Conservation (phyloP, 2,329 filamentous ascomycete species). For the Phialophora macrospora region DNA sequence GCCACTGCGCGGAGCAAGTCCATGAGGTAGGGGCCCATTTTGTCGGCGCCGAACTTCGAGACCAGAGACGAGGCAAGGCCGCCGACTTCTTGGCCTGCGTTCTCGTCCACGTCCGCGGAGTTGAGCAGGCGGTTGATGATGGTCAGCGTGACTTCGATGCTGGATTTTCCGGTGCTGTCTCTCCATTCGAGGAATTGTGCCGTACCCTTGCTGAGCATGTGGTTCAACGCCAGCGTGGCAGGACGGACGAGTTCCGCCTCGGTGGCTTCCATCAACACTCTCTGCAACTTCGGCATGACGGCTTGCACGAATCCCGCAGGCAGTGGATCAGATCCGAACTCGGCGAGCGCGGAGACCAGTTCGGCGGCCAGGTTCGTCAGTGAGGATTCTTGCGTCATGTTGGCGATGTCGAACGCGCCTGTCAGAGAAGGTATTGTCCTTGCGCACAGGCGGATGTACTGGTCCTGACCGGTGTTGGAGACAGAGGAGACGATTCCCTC, state of each 20-base stretch:
- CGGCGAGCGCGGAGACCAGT: slow-evolving; percentile 76
- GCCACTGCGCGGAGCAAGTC: slow-evolving; percentile 90
- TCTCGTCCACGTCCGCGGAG: slow-evolving; percentile 82
- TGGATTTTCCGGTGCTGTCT: slow-evolving; percentile 77
- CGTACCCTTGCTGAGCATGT: slow-evolving; percentile 86
- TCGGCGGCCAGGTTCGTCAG: slow-evolving; percentile 87
- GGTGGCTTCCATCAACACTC: slow-evolving; percentile 78
- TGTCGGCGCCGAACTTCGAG: slow-evolving; percentile 90
- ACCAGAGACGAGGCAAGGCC: slow-evolving; percentile 92
- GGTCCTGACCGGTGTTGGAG: slow-evolving; percentile 63
- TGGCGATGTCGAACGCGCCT: slow-evolving; percentile 85
- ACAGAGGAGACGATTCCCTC: slow-evolving; percentile 72
- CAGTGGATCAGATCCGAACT: slow-evolving; percentile 82
- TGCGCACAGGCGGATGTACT: slow-evolving; percentile 77
- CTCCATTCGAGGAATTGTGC: slow-evolving; percentile 88
- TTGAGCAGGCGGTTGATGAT: slow-evolving; percentile 87
- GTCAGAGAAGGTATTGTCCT: slow-evolving; percentile 88
- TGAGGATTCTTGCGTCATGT: slow-evolving; percentile 80
- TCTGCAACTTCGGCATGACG: slow-evolving; percentile 83
- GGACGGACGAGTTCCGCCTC: slow-evolving; percentile 89
- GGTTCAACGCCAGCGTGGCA: slow-evolving; percentile 83
- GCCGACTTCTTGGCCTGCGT: slow-evolving; percentile 93
- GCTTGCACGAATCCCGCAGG: slow-evolving; percentile 84
- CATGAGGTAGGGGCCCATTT: slow-evolving; percentile 85
- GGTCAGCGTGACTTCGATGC: slow-evolving; percentile 84